phyloP scores from a whole-genome alignment of 164 flowering plant species.

The Berberis thunbergii region DNA sequence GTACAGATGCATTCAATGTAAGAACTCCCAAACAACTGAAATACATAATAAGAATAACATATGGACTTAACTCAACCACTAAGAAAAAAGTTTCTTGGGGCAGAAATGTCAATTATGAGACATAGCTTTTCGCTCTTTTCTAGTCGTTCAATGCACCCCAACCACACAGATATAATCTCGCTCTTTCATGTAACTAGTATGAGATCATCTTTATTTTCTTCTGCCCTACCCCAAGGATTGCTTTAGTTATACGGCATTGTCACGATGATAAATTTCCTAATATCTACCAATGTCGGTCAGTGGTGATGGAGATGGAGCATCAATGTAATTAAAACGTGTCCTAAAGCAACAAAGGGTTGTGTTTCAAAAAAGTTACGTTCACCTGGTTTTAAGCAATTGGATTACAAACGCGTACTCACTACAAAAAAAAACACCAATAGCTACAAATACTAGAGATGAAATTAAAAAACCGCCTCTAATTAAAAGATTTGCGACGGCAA shows the following conservation, averaged over 20 bases:
- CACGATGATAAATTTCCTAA: not conserved
- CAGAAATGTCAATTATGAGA: not conserved
- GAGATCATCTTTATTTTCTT: not conserved
- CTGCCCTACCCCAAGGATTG: not conserved
- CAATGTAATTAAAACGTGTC: too few relatives aligned
- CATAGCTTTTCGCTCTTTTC: not conserved
- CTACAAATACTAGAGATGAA: too few relatives aligned
- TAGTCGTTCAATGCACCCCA: not conserved
- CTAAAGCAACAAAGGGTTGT: too few relatives aligned
- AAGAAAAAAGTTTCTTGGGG: not conserved
- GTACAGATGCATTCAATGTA: too few relatives aligned
- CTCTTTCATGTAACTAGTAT: not conserved
- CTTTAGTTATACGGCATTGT: not conserved
- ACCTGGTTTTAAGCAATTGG: too few relatives aligned
- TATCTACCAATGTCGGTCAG: not conserved
- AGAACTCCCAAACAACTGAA: too few relatives aligned
- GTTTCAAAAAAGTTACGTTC: too few relatives aligned
- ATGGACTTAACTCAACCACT: not conserved
- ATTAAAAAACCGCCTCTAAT: too few relatives aligned
- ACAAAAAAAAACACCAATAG: too few relatives aligned
- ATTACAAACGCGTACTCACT: too few relatives aligned
- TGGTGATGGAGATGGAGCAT: not conserved
- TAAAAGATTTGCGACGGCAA: too few relatives aligned
- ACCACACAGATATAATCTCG: not conserved
- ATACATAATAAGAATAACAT: too few relatives aligned